Base-by-base conservation (phyloP, 352 stramenopile genomes). In the Phytophthora pini region DNA sequence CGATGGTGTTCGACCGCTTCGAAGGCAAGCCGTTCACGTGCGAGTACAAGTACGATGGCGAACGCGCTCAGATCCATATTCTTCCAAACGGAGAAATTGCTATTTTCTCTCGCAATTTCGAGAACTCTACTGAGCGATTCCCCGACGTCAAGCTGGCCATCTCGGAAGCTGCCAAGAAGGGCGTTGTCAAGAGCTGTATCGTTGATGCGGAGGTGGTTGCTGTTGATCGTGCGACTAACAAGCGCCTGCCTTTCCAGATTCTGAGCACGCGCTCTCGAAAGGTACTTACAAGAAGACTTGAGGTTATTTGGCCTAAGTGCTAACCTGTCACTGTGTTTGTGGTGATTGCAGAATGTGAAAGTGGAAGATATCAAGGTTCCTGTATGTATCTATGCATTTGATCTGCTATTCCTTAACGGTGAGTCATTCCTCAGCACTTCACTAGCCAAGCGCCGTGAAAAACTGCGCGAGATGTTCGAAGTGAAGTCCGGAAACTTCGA, bases 21-120 rank as follows among this genome's bases (percentile, higher is more conserved):
- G 86, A 98, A 69, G 96, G 94, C 27, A 87, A 93, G 71, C 79
- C 87, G 32, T 99, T 99, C 74, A 99, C 97, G 4, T 99, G 96
- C 70, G 98, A 99, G 76, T 99, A 98, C 90, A 99, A 99, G 80
- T 99, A 99, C 76, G 98, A 99, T 70, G 98, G 98, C 32, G 98
- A 99, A 75, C 86, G 98, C 44, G 96, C 97, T 5, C 98, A 99
- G 73, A 93, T 95, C 45, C 97, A 99, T 77, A 97, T 98, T 44
- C 76, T 92, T 5, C 51, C 76, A 0, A 84, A 91, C 45, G 97
- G 95, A 29, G 82, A 87, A 46, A 93, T 99, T 32, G 94, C 96
- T 48, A 98, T 99, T 47, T 99, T 99, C 81, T 99, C 94, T 10
- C 90, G 98, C 36, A 99, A 99, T 72, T 95, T 98, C 40, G 95